Conservation (phyloP, 106 monocot species). For the Platanthera zijinensis region DNA sequence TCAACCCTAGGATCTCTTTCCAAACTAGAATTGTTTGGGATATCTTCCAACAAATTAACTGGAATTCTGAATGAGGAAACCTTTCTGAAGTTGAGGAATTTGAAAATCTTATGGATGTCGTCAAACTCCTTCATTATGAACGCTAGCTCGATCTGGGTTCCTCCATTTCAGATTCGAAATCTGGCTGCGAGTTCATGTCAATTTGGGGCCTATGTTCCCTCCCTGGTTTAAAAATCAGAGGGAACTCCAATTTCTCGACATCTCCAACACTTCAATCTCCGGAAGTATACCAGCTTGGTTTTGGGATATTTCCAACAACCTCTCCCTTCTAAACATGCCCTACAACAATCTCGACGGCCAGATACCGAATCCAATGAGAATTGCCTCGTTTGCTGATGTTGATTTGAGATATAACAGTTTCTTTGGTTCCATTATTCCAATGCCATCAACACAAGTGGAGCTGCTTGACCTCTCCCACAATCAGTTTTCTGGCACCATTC, state of each 20-base stretch:
- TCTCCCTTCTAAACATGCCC: conserved; percentile 1
- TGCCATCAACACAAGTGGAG: background rate
- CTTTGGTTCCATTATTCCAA: conserved; percentile 14
- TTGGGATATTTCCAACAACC: background rate
- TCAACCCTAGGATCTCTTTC: conserved; percentile 9
- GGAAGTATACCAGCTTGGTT: conserved; percentile 12
- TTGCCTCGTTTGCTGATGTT: background rate
- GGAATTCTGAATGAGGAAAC: conserved; percentile 19
- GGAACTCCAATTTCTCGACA: conserved; percentile 2
- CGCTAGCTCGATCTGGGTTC: conserved; percentile 15
- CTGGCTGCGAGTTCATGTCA: background rate
- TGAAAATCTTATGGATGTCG: conserved; percentile 1
- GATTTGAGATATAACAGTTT: background rate
- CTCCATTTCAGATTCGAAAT: conserved; percentile 10
- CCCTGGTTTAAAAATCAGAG: background rate
- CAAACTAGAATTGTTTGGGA: background rate
- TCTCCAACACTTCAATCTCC: conserved; percentile 26
- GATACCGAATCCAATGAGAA: conserved; percentile 8
- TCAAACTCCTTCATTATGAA: conserved; percentile 7
- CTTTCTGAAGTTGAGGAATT: background rate
- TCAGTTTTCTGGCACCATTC: background rate
- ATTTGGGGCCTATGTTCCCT: background rate
- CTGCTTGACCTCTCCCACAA: background rate
- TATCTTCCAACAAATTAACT: background rate
- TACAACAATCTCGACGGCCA: conserved; percentile 31